Evolutionary conservation across 164 flowering plant genomes (phyloP).

Genomic region (Dillenia suffruticosa): DNA sequence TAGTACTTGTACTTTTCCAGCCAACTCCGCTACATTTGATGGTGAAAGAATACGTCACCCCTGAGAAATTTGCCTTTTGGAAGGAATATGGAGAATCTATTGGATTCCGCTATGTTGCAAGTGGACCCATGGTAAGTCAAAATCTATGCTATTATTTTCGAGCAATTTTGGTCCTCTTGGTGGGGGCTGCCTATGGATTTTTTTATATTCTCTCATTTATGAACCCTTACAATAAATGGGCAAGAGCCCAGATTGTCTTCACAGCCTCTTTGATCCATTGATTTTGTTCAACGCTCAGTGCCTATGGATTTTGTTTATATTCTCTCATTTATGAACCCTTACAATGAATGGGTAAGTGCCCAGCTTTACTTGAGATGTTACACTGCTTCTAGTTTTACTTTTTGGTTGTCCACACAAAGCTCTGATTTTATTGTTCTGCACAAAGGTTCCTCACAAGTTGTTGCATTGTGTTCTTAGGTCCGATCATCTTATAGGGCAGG

Average conservation of each 20-base stretch:
- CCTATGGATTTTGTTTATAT: neutral
- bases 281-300: neutral
- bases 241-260: neutral
- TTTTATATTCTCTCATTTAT: neutral
- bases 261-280: neutral
- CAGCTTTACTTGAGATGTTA: neutral
- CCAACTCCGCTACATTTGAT: slow-evolving; percentile 95
- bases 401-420: neutral
- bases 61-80: slow-evolving; percentile 89
- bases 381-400: neutral
- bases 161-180: neutral
- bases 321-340: neutral
- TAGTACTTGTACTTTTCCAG: slow-evolving; percentile 35
- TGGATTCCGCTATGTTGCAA: slow-evolving; percentile 92
- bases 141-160: neutral
- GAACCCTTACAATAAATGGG: neutral
- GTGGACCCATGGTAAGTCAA: slow-evolving; percentile 82
- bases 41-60: slow-evolving; percentile 88
- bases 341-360: neutral
- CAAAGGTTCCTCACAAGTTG: neutral
- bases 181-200: neutral
- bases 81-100: slow-evolving; percentile 91
- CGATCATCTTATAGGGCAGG: slow-evolving; percentile 94
- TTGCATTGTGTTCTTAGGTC: slow-evolving; percentile 34
- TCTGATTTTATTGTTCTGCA: neutral